phyloP scores from a whole-genome alignment of 176 grass and related monocot genomes.

The Oropetium thomaeum region DNA sequence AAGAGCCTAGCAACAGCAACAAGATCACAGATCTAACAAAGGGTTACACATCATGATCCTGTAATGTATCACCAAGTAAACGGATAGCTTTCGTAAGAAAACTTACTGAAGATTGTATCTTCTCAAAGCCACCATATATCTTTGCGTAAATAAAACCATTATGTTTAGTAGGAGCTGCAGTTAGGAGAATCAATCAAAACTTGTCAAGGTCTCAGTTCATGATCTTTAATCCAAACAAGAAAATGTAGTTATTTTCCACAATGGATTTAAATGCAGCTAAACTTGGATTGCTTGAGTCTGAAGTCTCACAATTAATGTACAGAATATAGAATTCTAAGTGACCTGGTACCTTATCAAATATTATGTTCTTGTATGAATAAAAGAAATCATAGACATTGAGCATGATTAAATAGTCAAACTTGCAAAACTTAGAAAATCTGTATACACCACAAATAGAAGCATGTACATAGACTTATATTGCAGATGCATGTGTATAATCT shows the following conservation, averaged over 20 bases:
- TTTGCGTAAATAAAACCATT: slow-evolving; percentile 98
- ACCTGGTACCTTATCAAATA: slow-evolving; percentile 19
- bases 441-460: neutral
- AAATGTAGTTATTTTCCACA: neutral
- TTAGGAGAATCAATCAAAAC: slow-evolving; percentile 23
- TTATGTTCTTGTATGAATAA: neutral
- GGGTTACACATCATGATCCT: slow-evolving; percentile 37
- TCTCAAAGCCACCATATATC: slow-evolving; percentile 95
- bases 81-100: slow-evolving; percentile 19
- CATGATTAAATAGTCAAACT: neutral
- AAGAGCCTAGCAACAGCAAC: slow-evolving; percentile 83
- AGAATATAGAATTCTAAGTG: slow-evolving; percentile 2
- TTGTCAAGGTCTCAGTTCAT: slow-evolving; percentile 16
- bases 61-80: slow-evolving; percentile 19
- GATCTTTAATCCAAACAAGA: neutral
- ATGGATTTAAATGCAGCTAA: neutral
- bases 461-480: neutral
- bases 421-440: neutral
- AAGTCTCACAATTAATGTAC: neutral
- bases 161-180: slow-evolving; percentile 61
- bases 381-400: neutral
- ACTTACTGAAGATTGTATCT: slow-evolving; percentile 97
- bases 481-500: neutral
- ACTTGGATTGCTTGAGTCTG: neutral
- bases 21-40: slow-evolving; percentile 97